Base-by-base conservation (phyloP, 1,139 yeast species). In the Taiozyma sp. region DNA sequence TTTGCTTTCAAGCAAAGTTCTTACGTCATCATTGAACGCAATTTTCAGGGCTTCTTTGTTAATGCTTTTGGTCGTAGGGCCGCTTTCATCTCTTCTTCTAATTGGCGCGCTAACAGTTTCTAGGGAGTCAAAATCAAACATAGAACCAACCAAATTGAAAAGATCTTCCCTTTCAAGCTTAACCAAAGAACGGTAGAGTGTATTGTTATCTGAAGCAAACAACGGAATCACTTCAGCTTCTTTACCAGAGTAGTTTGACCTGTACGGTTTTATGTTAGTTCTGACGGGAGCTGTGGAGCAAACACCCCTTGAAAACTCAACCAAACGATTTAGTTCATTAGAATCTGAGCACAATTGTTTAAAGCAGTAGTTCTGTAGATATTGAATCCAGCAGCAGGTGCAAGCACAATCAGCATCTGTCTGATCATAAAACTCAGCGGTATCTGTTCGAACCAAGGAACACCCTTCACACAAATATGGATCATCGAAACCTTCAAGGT, bases 381-480 rank as follows among this genome's bases (percentile, higher is more conserved):
- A 61, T 43, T 59, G 61, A 43, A 44, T 54, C 58, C 59, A 58
- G 29, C 64, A 60, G 32, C 65, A 61, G 1, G 63, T 52, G 41
- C 65, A 59, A 8, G 55, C 50, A 44, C 65, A 61, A 10, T 60
- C 63, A 14, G 56, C 8, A 34, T 61, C 64, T 4, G 53, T 42
- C 30, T 44, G 49, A 9, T 29, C 38, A n/a, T 22, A 28, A 13
- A 45, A 32, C 4, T 29, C 14, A 6, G 48, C 43, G 2, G 48
- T 47, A n/a, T 43, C 49, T 3, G 45, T 34, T 6, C 51, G 48
- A 2, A 58, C 59, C 45, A 55, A 50, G 3, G 63, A 59, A 44
- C 64, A 60, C 1, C 65, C 65, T 48, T 61, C 65, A 47, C 64
- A 60, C 41, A 61, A 43, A 40, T 51, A 61, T 10, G 43, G 30